Base-by-base conservation (phyloP, 2,329 filamentous ascomycete species). In the Lachnellula occidentalis region DNA sequence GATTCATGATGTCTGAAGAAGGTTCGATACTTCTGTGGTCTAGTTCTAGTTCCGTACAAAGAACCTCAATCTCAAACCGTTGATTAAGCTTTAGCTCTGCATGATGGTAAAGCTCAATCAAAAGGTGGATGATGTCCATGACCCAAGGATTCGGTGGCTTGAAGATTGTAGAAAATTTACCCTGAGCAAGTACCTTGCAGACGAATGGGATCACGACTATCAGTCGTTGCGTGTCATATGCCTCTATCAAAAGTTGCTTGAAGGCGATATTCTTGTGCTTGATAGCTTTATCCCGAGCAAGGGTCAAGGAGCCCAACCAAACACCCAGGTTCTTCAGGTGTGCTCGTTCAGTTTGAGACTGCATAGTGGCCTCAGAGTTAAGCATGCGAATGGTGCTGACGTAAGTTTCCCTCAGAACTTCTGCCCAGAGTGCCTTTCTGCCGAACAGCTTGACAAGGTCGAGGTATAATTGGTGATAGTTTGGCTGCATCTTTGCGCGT, bases 51-150 rank as follows among this genome's bases (percentile, higher is more conserved):
- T 92, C 92, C 69, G 95, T 95, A 76, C 92, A 99, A 22, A 99
- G 79, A 24, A 99, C 92, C 71, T 99, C 94, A 55, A 99, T 97
- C 71, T 99, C 94, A 64, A 99, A 99, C 66, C 97, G 99, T 50
- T 96, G 85, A 63, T 97, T 97, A 37, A 99, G 81, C 70, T 97
- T 97, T 53, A 99, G 76, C 64, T 96, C 92, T 14, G 90, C 90
- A 65, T 88, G 88, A 66, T 96, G 87, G 67, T 99, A 99, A 4
- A 99, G 79, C 67, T 99, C 95, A 64, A 96, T 89, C 36, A 99
- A 79, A 7, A 97, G 77, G 60, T 89, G 83, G 53, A 99, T 83
- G 51, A 99, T 94, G 65, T 99, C 94, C 88, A 96, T 95, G 45
- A 96, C 72, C 94, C 94, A 99, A 1, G 94, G 94, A 65, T 99